Percentiles rank a stretch among this genome's conserved stretches.
These are phyloP conservation scores for Zoysia pacifica DNA, from an alignment of 176 grass and related monocot genomes.

Conservation along the genomic window DNA sequence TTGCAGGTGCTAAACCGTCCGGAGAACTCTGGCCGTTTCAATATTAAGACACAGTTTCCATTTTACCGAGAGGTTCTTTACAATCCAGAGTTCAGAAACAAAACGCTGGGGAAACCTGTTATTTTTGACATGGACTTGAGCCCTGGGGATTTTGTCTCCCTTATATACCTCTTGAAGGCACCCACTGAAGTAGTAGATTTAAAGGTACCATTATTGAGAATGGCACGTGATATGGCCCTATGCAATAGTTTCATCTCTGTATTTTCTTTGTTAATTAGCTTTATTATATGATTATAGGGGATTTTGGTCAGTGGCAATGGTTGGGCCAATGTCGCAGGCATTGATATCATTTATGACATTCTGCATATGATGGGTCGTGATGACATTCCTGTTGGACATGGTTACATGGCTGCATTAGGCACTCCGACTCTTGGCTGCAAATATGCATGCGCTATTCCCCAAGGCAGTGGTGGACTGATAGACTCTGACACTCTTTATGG, in stretches of 20 bases:
- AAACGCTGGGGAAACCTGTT: constrained; percentile 47
- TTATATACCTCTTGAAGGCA: constrained; percentile 87
- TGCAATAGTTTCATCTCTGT: not conserved
- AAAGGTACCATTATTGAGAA: constrained; percentile 51
- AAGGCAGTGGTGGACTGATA: constrained; percentile 69
- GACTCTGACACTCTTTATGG: constrained; percentile 92
- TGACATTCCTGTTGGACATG: constrained; percentile 84
- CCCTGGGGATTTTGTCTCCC: constrained; percentile 80
- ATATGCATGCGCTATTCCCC: constrained; percentile 69
- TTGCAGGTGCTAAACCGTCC: constrained; percentile 62
- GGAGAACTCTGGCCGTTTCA: constrained; percentile 60
- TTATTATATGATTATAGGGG: constrained; percentile 50
- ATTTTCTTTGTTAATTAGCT: constrained; percentile 2
- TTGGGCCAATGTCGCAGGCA: constrained; percentile 81
- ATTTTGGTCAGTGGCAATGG: constrained; percentile 74
- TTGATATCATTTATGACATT: constrained; percentile 80
- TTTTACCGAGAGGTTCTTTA: constrained; percentile 72
- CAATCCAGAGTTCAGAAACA: constrained; percentile 36
- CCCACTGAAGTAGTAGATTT: constrained; percentile 71
- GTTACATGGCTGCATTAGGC: constrained; percentile 69
- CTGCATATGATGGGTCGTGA: constrained; percentile 94
- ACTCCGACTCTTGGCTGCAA: constrained; percentile 61
- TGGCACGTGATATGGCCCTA: not conserved
- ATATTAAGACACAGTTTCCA: constrained; percentile 65
- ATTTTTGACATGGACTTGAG: constrained; percentile 95